phyloP scores from a whole-genome alignment of 2,329 filamentous ascomycete species.

The Fusarium sp. region DNA sequence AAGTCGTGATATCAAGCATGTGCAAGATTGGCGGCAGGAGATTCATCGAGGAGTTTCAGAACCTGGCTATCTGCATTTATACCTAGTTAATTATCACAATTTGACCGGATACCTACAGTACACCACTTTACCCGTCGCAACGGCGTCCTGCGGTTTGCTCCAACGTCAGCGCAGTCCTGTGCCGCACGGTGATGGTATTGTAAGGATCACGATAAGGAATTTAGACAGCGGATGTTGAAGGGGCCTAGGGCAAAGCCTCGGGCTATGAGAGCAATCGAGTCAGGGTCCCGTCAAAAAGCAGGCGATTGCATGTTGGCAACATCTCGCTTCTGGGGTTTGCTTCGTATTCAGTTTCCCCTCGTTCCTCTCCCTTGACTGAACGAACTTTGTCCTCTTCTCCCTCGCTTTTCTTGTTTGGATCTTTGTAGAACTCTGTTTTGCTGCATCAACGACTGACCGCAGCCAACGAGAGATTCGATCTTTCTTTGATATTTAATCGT shows the following conservation, averaged over 20 bases:
- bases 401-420: slow-evolving; percentile 16
- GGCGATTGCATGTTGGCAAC: slow-evolving; percentile 29
- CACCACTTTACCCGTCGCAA: slow-evolving; percentile 21
- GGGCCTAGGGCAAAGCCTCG: slow-evolving; percentile 16
- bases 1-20: slow-evolving; percentile 22
- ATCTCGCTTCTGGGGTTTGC: slow-evolving; percentile 43
- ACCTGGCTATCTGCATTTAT: slow-evolving; percentile 23
- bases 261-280: slow-evolving; percentile 31
- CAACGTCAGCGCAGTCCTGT: slow-evolving; percentile 35
- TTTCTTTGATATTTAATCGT: slow-evolving; percentile 1
- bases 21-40: slow-evolving; percentile 10
- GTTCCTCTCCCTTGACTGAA: slow-evolving; percentile 33
- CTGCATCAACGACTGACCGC: slow-evolving; percentile 14
- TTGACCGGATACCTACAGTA: slow-evolving; percentile 22
- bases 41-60: slow-evolving; percentile 14
- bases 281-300: slow-evolving; percentile 27
- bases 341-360: slow-evolving; percentile 41
- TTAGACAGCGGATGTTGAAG: slow-evolving; percentile 25
- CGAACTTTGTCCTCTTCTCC: slow-evolving; percentile 13
- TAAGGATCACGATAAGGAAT: slow-evolving; percentile 45
- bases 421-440: slow-evolving; percentile 10
- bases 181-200: slow-evolving; percentile 35
- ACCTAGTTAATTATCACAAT: slow-evolving; percentile 4
- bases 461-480: slow-evolving; percentile 9
- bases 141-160: slow-evolving; percentile 17